Evolutionary conservation across 768 basidiomycete genomes (phyloP).

Genomic region (Aureoboletus auriporus): DNA sequence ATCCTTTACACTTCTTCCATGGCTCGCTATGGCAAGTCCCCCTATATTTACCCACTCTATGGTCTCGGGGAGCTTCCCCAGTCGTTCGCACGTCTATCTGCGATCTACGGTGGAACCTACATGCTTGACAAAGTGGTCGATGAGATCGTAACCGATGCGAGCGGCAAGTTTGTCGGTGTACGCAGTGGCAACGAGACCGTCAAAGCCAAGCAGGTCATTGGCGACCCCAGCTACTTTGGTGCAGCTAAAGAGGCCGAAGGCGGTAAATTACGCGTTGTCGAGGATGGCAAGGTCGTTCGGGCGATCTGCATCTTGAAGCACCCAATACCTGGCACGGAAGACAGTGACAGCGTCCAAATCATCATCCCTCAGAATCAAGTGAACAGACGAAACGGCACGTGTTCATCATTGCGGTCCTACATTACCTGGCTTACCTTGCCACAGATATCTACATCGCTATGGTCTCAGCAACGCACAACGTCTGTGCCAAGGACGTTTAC

Average conservation of each 20-base stretch:
- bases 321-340: constrained; percentile 95
- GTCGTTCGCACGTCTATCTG: constrained; percentile 95
- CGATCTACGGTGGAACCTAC: constrained; percentile 99
- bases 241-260: constrained; percentile 58
- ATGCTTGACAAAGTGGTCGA: constrained; percentile 98
- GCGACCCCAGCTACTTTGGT: constrained; percentile 96
- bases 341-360: constrained; percentile 92
- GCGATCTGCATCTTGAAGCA: constrained; percentile 98
- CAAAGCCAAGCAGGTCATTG: constrained; percentile 96
- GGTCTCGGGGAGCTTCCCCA: constrained; percentile 99
- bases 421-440: constrained; percentile 4
- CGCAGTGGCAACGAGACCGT: constrained; percentile 87
- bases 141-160: constrained; percentile 78
- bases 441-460: constrained; percentile 98
- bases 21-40: constrained; percentile 99
- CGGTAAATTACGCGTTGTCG: constrained; percentile 84
- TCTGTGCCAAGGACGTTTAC: constrained; percentile 92
- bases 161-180: constrained; percentile 92
- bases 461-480: constrained; percentile 96
- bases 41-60: constrained; percentile 98
- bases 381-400: constrained; percentile 81
- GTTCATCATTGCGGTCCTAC: not conserved
- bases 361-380: constrained; percentile 99
- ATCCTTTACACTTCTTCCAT: constrained; percentile 97
- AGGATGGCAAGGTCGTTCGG: constrained; percentile 91